phyloP scores from a whole-genome alignment of 2,329 filamentous ascomycete species.

The Spiromastix sp. region DNA sequence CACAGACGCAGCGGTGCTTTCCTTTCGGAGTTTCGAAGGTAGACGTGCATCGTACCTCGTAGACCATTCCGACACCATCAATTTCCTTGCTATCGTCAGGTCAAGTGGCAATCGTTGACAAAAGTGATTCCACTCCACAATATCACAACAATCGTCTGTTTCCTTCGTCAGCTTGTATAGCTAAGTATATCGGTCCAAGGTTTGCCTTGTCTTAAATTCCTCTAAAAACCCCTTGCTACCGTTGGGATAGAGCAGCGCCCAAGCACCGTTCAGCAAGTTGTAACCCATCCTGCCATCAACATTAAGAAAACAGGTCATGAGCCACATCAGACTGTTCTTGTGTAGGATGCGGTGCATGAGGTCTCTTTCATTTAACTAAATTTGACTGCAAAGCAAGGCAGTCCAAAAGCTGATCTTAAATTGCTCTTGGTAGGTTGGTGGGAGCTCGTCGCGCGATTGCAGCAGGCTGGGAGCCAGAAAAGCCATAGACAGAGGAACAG shows the following conservation, averaged over 20 bases:
- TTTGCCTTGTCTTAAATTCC: neutral
- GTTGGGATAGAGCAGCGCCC: constrained; percentile 4
- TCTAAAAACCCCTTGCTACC: neutral
- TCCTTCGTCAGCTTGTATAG: neutral
- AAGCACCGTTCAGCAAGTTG: constrained; percentile 13
- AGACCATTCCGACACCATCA: neutral
- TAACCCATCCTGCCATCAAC: constrained; percentile 14
- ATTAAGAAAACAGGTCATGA: constrained; percentile 13
- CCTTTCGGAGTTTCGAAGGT: neutral
- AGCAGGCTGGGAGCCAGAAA: constrained; percentile 15
- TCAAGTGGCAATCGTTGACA: neutral
- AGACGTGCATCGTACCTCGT: neutral
- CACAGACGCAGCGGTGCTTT: neutral
- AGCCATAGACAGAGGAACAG: constrained; percentile 14
- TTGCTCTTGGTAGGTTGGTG: constrained; percentile 4
- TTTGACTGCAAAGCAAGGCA: neutral
- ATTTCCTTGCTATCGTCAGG: neutral
- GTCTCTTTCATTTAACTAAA: neutral
- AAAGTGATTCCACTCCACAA: neutral
- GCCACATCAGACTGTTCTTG: constrained; percentile 9
- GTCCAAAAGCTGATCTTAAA: constrained; percentile 9
- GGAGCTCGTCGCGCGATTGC: constrained; percentile 14
- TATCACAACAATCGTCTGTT: neutral
- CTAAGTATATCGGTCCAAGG: neutral
- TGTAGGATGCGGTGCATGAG: constrained; percentile 6